A percentile compares a stretch with the other conserved stretches of the same genome.
These are phyloP conservation scores for Aschersonia sp. DNA, from an alignment of 2,329 filamentous ascomycete genomes.

Conservation along the genomic window DNA sequence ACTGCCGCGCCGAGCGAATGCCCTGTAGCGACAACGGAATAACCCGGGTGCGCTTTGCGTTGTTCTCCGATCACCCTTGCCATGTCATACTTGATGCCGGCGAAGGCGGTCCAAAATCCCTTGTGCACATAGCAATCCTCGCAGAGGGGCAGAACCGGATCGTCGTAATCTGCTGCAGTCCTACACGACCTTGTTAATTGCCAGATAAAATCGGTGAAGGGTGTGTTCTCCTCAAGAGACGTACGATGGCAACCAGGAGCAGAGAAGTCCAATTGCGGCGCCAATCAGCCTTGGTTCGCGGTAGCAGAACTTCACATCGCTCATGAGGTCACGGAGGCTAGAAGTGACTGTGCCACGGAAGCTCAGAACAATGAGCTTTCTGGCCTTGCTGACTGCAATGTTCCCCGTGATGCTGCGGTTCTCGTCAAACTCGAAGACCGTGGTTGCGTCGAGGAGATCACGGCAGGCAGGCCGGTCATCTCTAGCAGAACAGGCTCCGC, in stretches of 20 bases:
- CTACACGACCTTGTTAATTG: neutral
- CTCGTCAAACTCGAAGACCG: neutral
- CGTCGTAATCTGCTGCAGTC: neutral
- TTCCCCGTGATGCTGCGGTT: neutral
- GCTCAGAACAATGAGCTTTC: neutral
- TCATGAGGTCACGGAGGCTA: neutral
- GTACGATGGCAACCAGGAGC: neutral
- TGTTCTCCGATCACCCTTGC: neutral
- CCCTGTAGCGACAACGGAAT: conserved; percentile 38
- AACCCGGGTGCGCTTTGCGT: neutral
- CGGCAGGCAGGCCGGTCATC: neutral
- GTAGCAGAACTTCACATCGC: neutral
- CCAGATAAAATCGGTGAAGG: neutral
- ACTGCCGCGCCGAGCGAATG: conserved; percentile 56
- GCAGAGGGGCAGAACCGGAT: neutral
- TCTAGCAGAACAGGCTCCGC: neutral
- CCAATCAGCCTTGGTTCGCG: neutral
- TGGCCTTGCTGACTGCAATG: neutral
- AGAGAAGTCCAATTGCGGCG: neutral
- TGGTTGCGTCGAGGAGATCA: neutral
- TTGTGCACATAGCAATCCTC: neutral
- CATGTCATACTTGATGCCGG: neutral
- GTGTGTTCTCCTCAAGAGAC: neutral
- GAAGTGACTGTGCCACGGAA: neutral
- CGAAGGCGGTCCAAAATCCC: conserved; percentile 1